Evolutionary conservation across 202 grass and related monocot species (phyloP).

Genomic region (Hordeum pubiflorum): DNA sequence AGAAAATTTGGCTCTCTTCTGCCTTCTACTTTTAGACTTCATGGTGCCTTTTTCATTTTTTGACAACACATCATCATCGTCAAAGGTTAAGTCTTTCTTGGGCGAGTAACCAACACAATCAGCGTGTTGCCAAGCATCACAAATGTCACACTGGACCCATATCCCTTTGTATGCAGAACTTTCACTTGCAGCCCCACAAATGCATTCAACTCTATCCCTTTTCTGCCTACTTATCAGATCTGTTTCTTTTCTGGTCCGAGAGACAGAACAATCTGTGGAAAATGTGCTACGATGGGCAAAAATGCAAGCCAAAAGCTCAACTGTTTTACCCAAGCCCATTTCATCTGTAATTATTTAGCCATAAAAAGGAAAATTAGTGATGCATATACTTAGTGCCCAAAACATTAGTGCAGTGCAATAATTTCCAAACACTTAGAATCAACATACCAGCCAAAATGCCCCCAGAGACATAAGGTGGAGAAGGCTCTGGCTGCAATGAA

Average conservation of each 20-base stretch:
- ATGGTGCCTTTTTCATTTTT: slow-evolving; percentile 25
- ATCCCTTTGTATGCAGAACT: slow-evolving; percentile 67
- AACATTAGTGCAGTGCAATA: slow-evolving; percentile 19
- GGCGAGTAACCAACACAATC: slow-evolving; percentile 79
- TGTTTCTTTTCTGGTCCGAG: slow-evolving; percentile 25
- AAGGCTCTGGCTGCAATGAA: slow-evolving; percentile 58
- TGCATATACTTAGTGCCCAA: slow-evolving; percentile 10
- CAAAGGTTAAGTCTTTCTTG: slow-evolving; percentile 43
- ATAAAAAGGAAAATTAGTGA: slow-evolving; percentile 11
- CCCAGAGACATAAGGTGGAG: slow-evolving; percentile 59
- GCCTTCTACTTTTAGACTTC: slow-evolving; percentile 49
- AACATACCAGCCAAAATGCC: slow-evolving; percentile 84
- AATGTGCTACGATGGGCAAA: slow-evolving; percentile 60
- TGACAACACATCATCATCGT: slow-evolving; percentile 27
- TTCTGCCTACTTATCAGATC: slow-evolving; percentile 62
- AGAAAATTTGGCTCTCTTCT: slow-evolving; percentile 44
- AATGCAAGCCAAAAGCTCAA: slow-evolving; percentile 89
- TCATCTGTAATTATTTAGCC: slow-evolving; percentile 65
- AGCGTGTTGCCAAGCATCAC: slow-evolving; percentile 97
- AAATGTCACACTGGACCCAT: slow-evolving; percentile 87
- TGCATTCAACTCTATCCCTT: slow-evolving; percentile 87
- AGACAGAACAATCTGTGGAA: slow-evolving; percentile 20
- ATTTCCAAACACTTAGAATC: slow-evolving; percentile 10
- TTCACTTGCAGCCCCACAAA: slow-evolving; percentile 88
- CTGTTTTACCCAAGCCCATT: slow-evolving; percentile 98